Percentiles rank a stretch among this genome's conserved stretches.
These are phyloP conservation scores for Delphinella strobiligena DNA, from an alignment of 2,329 filamentous ascomycete genomes.

Conservation along the genomic window DNA sequence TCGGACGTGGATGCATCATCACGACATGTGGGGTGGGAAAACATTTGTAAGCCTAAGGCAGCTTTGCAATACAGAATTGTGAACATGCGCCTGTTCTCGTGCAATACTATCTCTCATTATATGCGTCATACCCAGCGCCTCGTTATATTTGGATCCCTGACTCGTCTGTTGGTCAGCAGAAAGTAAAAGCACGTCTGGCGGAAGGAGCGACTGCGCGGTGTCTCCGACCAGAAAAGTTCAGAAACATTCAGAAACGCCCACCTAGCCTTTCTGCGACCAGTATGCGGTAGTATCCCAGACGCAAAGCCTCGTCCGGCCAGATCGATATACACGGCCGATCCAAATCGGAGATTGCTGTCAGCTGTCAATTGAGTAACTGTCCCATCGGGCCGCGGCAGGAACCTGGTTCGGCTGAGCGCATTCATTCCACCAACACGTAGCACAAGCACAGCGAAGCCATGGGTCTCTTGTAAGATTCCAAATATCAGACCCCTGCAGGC, in stretches of 20 bases:
- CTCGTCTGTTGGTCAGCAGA: too few species aligned
- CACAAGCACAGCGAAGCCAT: constrained; percentile 5
- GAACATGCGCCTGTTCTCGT: background rate
- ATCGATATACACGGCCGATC: background rate
- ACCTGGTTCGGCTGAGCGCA: background rate
- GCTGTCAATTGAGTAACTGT: background rate
- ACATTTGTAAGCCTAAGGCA: background rate
- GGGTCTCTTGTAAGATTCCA: constrained; percentile 11
- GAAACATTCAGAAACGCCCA: background rate
- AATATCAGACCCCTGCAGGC: background rate
- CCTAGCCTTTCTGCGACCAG: background rate
- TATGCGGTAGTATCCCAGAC: background rate
- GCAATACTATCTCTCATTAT: background rate
- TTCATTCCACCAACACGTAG: constrained; percentile 1
- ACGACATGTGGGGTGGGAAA: background rate
- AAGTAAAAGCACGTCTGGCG: too few species aligned
- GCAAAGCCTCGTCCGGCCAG: background rate
- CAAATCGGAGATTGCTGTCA: background rate
- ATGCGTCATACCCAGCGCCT: too few species aligned
- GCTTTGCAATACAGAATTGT: background rate
- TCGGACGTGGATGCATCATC: background rate
- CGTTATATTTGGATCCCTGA: too few species aligned
- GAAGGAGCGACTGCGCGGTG: too few species aligned
- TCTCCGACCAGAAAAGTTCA: too few species aligned
- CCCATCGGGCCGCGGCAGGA: background rate